Percentiles rank a stretch among this genome's conserved stretches.
phyloP scores from a whole-genome alignment of 225 moss, liverwort and hornwort species.

The Bryum argenteum region DNA sequence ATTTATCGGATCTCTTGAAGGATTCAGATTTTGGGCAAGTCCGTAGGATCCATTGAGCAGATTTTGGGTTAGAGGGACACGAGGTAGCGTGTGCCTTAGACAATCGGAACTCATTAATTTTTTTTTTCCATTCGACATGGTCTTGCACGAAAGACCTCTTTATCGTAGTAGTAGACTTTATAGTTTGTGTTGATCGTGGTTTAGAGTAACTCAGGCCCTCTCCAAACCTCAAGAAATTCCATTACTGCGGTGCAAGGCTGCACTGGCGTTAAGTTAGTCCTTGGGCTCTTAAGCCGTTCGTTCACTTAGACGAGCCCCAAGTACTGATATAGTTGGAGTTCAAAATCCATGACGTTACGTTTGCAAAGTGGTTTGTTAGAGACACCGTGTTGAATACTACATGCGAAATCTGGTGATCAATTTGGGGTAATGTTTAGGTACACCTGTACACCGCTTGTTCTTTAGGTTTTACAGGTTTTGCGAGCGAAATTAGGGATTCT shows the following conservation, averaged over 20 bases:
- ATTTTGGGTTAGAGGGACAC: not conserved
- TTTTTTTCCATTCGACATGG: not conserved
- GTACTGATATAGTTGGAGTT: not conserved
- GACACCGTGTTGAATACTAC: constrained; percentile 3
- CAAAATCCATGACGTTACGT: constrained; percentile 1
- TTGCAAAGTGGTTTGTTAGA: not conserved
- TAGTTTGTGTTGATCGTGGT: not conserved
- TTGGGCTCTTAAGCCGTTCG: constrained; percentile 22
- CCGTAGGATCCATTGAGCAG: not conserved
- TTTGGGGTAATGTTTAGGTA: not conserved
- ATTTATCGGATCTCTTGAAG: not conserved
- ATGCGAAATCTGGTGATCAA: constrained; percentile 7
- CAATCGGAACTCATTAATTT: not conserved
- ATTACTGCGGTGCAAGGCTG: constrained; percentile 2
- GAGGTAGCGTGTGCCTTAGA: not conserved
- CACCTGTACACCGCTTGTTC: constrained; percentile 6
- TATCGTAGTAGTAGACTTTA: not conserved
- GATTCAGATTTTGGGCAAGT: not conserved
- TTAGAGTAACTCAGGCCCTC: not conserved
- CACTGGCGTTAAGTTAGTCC: not conserved
- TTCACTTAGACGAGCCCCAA: not conserved
- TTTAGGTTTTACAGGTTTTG: not conserved
- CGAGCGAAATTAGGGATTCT: not conserved
- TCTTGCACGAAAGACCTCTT: not conserved
- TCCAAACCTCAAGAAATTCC: not conserved